A percentile compares a stretch with the other conserved stretches of the same genome.
phyloP scores from a whole-genome alignment of 1,284 basidiomycete species.

The Xerocomus minutiporus region DNA sequence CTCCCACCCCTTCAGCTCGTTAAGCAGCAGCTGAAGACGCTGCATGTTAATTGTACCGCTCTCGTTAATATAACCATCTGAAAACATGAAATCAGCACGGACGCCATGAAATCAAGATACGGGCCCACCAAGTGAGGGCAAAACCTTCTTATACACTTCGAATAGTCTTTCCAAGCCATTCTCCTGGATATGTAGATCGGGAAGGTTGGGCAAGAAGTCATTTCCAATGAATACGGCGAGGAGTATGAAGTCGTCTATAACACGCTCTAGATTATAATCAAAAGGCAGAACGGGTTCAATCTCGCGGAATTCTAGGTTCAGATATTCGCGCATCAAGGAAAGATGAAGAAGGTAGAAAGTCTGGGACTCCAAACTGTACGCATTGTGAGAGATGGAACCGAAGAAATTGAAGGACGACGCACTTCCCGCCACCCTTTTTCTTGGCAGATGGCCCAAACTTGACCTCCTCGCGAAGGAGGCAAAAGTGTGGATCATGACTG shows the following conservation, averaged over 20 bases:
- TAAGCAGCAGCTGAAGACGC: constrained; percentile 81
- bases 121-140: constrained; percentile 71
- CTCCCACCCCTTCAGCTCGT: constrained; percentile 88
- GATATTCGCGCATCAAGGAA: constrained; percentile 93
- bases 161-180: constrained; percentile 92
- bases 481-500: constrained; percentile 99
- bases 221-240: constrained; percentile 97
- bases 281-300: constrained; percentile 60
- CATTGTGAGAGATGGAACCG: constrained; percentile 9
- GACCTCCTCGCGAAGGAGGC: constrained; percentile 95
- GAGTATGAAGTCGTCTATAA: constrained; percentile 98
- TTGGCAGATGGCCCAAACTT: constrained; percentile 86
- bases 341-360: constrained; percentile 96
- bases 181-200: constrained; percentile 96
- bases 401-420: constrained; percentile 25
- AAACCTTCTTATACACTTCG: constrained; percentile 89
- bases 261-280: constrained; percentile 79
- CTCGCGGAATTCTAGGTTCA: constrained; percentile 89
- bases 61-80: constrained; percentile 94
- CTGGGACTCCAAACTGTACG: constrained; percentile 69
- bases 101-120: background rate
- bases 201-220: constrained; percentile 95
- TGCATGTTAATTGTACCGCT: constrained; percentile 77
- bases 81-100: constrained; percentile 1
- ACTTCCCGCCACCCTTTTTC: constrained; percentile 70